Percentiles rank a stretch among this genome's conserved stretches.
These are phyloP conservation scores for Phytophthora hibernalis DNA, from an alignment of 352 stramenopile species.

Conservation along the genomic window DNA sequence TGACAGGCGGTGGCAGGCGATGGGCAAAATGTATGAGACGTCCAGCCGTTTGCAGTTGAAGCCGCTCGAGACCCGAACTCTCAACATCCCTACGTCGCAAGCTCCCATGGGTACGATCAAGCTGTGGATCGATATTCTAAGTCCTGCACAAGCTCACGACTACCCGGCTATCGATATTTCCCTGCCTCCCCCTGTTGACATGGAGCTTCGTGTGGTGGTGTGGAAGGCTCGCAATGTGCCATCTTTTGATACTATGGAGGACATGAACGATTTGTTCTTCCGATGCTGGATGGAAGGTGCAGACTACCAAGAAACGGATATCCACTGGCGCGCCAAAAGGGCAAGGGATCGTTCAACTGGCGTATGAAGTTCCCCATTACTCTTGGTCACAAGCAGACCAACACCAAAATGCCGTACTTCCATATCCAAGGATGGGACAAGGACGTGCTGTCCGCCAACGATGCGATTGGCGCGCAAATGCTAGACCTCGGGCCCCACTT, in stretches of 20 bases:
- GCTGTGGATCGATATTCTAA: constrained; percentile 94
- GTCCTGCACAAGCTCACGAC: constrained; percentile 70
- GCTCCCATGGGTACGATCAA: constrained; percentile 88
- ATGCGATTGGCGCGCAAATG: constrained; percentile 91
- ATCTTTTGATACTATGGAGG: constrained; percentile 84
- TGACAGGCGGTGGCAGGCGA: constrained; percentile 85
- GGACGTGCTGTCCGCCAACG: constrained; percentile 93
- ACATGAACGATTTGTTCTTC: constrained; percentile 95
- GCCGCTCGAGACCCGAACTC: constrained; percentile 80
- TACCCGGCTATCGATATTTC: constrained; percentile 89
- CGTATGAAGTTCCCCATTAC: constrained; percentile 94
- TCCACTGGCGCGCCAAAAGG: constrained; percentile 95
- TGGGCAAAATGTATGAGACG: constrained; percentile 89
- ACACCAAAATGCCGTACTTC: constrained; percentile 94
- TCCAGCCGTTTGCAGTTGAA: constrained; percentile 72
- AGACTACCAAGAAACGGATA: constrained; percentile 90
- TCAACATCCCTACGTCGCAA: constrained; percentile 87
- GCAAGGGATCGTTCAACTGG: constrained; percentile 95
- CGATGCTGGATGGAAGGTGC: constrained; percentile 88
- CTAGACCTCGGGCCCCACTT: constrained; percentile 80
- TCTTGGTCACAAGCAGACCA: constrained; percentile 84
- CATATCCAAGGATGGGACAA: constrained; percentile 95
- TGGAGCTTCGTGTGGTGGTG: constrained; percentile 93
- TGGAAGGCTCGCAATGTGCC: constrained; percentile 93
- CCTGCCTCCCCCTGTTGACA: constrained; percentile 80